Base-by-base conservation (phyloP, 305 asterid species). In the Fraxinus paxiana region DNA sequence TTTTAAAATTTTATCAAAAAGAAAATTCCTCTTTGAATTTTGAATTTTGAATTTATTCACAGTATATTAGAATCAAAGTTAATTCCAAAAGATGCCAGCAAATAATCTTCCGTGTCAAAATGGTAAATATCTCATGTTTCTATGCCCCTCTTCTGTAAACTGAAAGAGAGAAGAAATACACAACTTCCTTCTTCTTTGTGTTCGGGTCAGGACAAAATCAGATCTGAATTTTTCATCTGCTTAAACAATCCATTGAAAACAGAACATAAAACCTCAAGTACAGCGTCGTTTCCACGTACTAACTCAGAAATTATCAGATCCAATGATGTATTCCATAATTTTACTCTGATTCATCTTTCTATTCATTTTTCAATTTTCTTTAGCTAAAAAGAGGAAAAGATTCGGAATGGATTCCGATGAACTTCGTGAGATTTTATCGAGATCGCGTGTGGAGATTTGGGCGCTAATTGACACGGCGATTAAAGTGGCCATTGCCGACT, bases 401-500 rank as follows among this genome's bases (percentile, higher is more conserved):
- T 82, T 24, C 78, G 51, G 74, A 63, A 95, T 95, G 99, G 98
- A 94, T 89, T 85, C 91, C 79, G 92, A 91, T 3, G 94, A 91
- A 48, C 81, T 95, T 38, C 91, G 97, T 3, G 65, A 86, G 86
- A 85, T 95, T 82, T 74, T 94, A 69, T 90, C 94, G 77, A 85
- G 88, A 84, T 90, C 99, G 22, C 87, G 91, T 22, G 91, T 87
- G 33, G 97, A 88, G 30, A 87, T 95, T 2, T 95, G 98, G 98
- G 75, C 88, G 59, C 54, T 95, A 83, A 93, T 95, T 31, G 95
- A 91, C 8, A 83, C 98, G 75, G 99, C 99, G 80, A 91, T 95
- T 77, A 81, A 86, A 76, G 91, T 95, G 70, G 99, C 98, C 33
- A 61, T 90, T 65, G 48, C 88, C 59, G 99, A 95, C 86, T 87